Conservation (phyloP, 345 rosid species). For the Lumnitzera littorea region DNA sequence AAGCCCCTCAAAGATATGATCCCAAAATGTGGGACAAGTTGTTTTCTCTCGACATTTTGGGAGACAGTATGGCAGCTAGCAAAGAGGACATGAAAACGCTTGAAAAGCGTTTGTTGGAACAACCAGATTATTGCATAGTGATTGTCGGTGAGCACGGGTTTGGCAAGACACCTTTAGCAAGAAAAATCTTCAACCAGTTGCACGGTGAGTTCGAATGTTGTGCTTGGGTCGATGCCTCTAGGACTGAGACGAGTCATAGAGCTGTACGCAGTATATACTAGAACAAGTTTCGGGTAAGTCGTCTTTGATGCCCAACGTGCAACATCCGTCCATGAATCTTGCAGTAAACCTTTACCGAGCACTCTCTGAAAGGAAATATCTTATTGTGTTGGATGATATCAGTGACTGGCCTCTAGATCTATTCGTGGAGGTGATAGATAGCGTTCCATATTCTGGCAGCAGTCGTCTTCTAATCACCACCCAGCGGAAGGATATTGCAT, state of each 20-base stretch:
- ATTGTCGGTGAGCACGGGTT: slow-evolving; percentile 11
- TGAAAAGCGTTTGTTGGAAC: no score
- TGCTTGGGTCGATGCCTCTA: slow-evolving; percentile 7
- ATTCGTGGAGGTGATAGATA: not conserved
- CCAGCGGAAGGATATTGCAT: not conserved
- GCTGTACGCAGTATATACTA: not conserved
- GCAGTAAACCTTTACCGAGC: not conserved
- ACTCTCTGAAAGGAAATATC: slow-evolving; percentile 6
- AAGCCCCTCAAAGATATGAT: no score
- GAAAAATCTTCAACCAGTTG: slow-evolving; percentile 3
- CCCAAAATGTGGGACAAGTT: not conserved
- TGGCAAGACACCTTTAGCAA: slow-evolving; percentile 17
- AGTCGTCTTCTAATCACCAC: slow-evolving; percentile 11
- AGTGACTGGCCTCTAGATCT: not conserved
- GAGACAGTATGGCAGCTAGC: no score
- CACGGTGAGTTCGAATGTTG: slow-evolving; percentile 4
- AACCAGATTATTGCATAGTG: no score
- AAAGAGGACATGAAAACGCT: no score
- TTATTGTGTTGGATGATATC: slow-evolving; percentile 15
- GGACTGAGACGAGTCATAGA: not conserved
- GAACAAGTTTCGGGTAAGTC: not conserved
- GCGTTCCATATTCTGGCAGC: not conserved
- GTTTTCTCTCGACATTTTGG: no score
- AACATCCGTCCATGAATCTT: not conserved
- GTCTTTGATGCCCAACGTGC: not conserved